Conservation (phyloP, 345 rosid species). For the Kernera saxatilis region DNA sequence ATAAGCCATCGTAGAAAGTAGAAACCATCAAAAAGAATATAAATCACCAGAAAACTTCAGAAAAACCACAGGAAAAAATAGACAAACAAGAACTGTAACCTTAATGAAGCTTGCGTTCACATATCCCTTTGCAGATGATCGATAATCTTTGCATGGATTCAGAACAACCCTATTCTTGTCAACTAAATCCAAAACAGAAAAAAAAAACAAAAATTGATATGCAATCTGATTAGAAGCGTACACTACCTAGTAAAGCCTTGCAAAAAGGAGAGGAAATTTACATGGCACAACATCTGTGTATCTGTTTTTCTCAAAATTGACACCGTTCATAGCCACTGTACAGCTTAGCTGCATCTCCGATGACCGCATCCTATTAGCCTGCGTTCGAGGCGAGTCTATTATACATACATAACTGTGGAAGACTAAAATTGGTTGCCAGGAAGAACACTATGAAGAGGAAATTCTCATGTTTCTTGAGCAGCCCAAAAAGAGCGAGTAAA, state of each 20-base stretch:
- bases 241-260: neutral
- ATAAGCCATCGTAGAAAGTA: neutral
- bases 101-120: constrained; percentile 77
- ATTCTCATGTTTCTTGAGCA: neutral
- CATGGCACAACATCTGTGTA: constrained; percentile 76
- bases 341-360: constrained; percentile 48
- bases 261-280: constrained; percentile 13
- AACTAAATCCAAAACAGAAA: constrained; percentile 37
- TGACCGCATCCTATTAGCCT: constrained; percentile 49
- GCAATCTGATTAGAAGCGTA: neutral
- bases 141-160: constrained; percentile 55
- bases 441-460: neutral
- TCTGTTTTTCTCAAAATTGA: constrained; percentile 66
- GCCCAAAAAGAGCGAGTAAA: neutral
- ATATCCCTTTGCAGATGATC: constrained; percentile 63
- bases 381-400: neutral
- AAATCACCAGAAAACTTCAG: neutral
- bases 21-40: neutral
- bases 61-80: neutral
- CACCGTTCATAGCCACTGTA: constrained; percentile 48
- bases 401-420: neutral
- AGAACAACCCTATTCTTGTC: constrained; percentile 73
- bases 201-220: neutral
- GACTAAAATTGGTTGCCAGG: neutral
- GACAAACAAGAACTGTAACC: constrained; percentile 33